Base-by-base conservation (phyloP, 140 eudicot species). In the Bidens hawaiensis region DNA sequence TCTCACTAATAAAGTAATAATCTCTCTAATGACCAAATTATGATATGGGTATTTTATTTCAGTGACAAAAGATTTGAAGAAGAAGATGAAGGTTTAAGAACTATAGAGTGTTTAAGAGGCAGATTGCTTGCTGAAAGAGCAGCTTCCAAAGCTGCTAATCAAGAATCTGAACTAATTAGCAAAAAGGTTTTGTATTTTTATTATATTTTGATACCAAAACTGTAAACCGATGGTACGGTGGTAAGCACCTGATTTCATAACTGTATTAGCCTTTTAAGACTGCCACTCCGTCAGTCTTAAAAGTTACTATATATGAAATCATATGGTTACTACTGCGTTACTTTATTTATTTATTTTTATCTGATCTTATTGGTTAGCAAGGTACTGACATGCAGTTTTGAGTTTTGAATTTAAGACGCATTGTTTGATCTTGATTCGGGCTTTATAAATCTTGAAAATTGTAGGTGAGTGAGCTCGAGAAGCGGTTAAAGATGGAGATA, bases 71-170 rank as follows among this genome's bases (percentile, higher is more conserved):
- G 67, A 53, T 75, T 84, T 81, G 88, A 82, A n/a, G n/a, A n/a
- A 75, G 76, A 24, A 57, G 85, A 78, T 40, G 84, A 77, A 63
- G 75, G 75, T 41, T 72, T 74, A 65, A 75, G 86, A 46, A 87
- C 84, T 14, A 59, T 87, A 30, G 96, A 87, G 57, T 90, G 98
- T 52, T 76, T 90, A 62, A 87, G 98, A 75, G 95, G 96, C 31
- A 87, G 98, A 82, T 74, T 90, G 71, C 86, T 82, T 51, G 96
- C 98, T 15, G 96, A 90, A 72, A 87, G 98, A 80, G 79, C 66
- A 21, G 84, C 96, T 84, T 87, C 98, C 0, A 90, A 77, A 30
- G 88, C 70, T 82, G 98, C 96, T 11, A 84, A 84, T 34, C 71
- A 84, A 8, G 82, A 78, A 41, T 90, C 90, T 30, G 81, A 84